phyloP scores from a whole-genome alignment of 257 asterid genomes.

The Anisodus tanguticus region DNA sequence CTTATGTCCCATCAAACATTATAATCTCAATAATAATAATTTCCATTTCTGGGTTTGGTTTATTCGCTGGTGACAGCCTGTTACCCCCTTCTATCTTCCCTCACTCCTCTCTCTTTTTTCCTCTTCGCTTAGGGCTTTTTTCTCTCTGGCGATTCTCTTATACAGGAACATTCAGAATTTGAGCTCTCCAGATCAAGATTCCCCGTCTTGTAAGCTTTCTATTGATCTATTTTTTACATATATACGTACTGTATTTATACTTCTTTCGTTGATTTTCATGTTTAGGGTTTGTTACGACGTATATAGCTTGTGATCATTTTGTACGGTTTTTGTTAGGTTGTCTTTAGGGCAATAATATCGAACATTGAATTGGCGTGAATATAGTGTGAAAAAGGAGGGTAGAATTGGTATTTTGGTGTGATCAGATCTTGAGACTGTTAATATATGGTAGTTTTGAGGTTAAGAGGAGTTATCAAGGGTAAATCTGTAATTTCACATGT shows the following conservation, averaged over 20 bases:
- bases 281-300: constrained; percentile 21
- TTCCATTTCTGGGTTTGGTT: constrained; percentile 44
- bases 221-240: constrained; percentile 36
- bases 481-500: constrained; percentile 21
- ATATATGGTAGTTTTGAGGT: constrained; percentile 42
- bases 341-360: background rate
- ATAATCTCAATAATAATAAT: background rate
- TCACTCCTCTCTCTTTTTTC: constrained; percentile 24
- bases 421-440: constrained; percentile 15
- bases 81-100: constrained; percentile 49
- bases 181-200: constrained; percentile 50
- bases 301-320: constrained; percentile 24
- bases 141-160: constrained; percentile 25
- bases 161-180: constrained; percentile 29
- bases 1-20: background rate
- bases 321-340: background rate
- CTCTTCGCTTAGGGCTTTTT: constrained; percentile 48
- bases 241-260: background rate
- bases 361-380: constrained; percentile 15
- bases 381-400: background rate
- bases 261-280: background rate
- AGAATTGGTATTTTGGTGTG: constrained; percentile 4
- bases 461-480: constrained; percentile 29
- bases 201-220: constrained; percentile 45
- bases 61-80: constrained; percentile 91